Base-by-base conservation (phyloP, 2,329 filamentous ascomycete genomes). In the Cladosporium sp. region DNA sequence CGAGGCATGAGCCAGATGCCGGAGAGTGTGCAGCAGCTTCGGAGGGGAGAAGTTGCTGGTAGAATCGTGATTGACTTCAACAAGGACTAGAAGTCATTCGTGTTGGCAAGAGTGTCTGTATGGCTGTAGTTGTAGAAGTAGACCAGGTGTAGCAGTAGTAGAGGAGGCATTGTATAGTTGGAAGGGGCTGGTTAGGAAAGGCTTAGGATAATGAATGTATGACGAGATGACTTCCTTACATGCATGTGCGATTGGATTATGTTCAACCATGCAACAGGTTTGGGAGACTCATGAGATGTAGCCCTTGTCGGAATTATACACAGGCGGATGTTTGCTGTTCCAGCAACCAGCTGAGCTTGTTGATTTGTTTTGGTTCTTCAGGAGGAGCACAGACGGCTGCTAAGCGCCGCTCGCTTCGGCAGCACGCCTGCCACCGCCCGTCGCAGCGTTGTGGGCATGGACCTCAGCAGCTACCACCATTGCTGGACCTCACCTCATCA, bases 41-140 rank as follows among this genome's bases (percentile, higher is more conserved):
- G 72, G 55, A 71, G 70, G 37, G 80, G 79, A 0, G 72, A 83
- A 62, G 74, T 83, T 44, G 77, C 79, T 7, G 80, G 80, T 1
- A 69, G 80, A 17, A 75, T 80, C 42, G 80, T 83, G 12, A 73
- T 83, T 19, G 77, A 82, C 63, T 83, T 83, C 62, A 80, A 82
- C 60, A 71, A 67, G 62, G 64, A 68, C 32, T 70, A 22, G 36
- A 19, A 34, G 5, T 15, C 20, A 4, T 24, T 4, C 6, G 7
- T 15, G 44, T 20, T 8, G 15, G 25, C 12, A 13, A 25, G 40
- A 9, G 19, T 24, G 20, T 25, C 39, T 28, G 24, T 17, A 48
- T 37, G 5, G 35, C 12, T 37, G 17, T 48, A 35, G 17, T 35
- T 20, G 45, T 28, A 35, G 28, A 35, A 19, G 25, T 6, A 28